These are phyloP conservation scores for Chlamydomonas reinhardtii DNA, from an alignment of 163 green algal species.

Conservation along the genomic window DNA sequence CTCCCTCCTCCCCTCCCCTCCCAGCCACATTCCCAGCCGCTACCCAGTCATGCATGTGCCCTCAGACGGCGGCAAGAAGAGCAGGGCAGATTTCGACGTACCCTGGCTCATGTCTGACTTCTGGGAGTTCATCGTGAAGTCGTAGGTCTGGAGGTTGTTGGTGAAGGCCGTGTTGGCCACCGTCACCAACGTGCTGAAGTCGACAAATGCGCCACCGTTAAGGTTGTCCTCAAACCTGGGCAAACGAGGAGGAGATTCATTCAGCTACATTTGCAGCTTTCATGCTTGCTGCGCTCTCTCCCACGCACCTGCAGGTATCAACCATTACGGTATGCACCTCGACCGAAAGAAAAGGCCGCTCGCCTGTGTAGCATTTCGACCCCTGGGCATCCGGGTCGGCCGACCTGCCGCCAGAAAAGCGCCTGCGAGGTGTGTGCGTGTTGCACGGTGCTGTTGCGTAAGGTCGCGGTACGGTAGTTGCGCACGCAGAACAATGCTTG, in stretches of 20 bases:
- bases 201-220: not conserved
- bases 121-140: not conserved
- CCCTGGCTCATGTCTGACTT: not conserved
- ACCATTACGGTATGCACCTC: not conserved
- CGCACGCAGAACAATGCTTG: too few species aligned
- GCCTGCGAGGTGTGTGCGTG: not conserved
- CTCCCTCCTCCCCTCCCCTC: too few species aligned
- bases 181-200: not conserved
- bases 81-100: too few species aligned
- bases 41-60: too few species aligned
- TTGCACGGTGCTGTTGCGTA: too few species aligned
- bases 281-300: too few species aligned
- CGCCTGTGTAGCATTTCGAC: not conserved
- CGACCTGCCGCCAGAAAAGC: not conserved
- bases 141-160: not conserved
- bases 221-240: constrained; percentile 6
- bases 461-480: too few species aligned
- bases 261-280: too few species aligned
- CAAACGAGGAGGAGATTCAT: too few species aligned
- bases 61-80: too few species aligned
- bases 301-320: not conserved
- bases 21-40: too few species aligned
- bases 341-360: not conserved
- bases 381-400: not conserved
- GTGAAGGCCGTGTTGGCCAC: not conserved